Conservation (phyloP, 768 basidiomycete genomes). For the Phlegmacium glaucopus region DNA sequence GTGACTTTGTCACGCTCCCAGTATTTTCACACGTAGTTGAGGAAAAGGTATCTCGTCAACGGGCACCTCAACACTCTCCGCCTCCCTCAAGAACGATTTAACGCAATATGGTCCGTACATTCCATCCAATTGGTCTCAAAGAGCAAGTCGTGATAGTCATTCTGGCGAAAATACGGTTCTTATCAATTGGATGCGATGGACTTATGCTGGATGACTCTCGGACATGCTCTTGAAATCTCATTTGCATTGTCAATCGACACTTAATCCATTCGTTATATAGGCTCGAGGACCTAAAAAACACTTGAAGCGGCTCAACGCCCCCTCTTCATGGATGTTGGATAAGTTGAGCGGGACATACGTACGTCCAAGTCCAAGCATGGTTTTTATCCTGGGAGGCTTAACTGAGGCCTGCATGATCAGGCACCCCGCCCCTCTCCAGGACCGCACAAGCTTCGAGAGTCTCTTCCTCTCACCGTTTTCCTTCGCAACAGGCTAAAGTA, state of each 20-base stretch:
- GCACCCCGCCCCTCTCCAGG: constrained; percentile 97
- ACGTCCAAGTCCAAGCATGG: constrained; percentile 28
- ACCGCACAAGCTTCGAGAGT: constrained; percentile 99
- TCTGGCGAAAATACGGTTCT: constrained; percentile 17
- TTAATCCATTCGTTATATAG: constrained; percentile 40
- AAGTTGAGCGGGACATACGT: constrained; percentile 96
- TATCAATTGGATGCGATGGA: constrained; percentile 37
- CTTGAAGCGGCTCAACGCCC: constrained; percentile 95
- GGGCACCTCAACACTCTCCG: constrained; percentile 42
- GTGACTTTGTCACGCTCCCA: not conserved
- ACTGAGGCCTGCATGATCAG: constrained; percentile 33
- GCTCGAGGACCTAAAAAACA: constrained; percentile 99
- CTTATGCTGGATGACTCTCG: constrained; percentile 37
- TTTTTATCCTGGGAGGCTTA: constrained; percentile 3
- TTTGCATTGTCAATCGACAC: constrained; percentile 13
- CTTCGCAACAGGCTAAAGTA: constrained; percentile 99
- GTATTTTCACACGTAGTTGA: constrained; percentile 33
- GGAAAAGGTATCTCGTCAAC: constrained; percentile 37
- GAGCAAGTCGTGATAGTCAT: constrained; percentile 17
- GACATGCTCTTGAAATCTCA: constrained; percentile 14
- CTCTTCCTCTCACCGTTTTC: constrained; percentile 94
- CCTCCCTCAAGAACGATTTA: constrained; percentile 39
- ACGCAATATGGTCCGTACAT: constrained; percentile 46
- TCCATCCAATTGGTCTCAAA: constrained; percentile 16
- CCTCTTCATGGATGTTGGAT: constrained; percentile 99